A percentile compares a stretch with the other conserved stretches of the same genome.
phyloP scores from a whole-genome alignment of 2,329 filamentous ascomycete genomes.

The Botrytis porri region DNA sequence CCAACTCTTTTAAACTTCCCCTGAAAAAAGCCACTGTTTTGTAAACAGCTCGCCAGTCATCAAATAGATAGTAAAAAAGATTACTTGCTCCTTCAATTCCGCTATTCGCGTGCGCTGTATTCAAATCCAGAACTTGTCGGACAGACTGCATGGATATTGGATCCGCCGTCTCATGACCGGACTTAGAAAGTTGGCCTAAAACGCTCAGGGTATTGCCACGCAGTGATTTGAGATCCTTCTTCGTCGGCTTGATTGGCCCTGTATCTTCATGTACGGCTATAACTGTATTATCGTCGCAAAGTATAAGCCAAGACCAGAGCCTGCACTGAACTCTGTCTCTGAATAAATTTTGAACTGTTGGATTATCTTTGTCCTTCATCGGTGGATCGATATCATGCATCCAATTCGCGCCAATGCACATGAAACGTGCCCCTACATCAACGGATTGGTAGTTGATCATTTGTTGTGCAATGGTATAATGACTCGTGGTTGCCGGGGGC shows the following conservation, averaged over 20 bases:
- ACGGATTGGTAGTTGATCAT: conserved; percentile 76
- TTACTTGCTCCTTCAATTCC: conserved; percentile 54
- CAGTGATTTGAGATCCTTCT: conserved; percentile 35
- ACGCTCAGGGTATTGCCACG: conserved; percentile 59
- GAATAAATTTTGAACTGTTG: conserved; percentile 39
- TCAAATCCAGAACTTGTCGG: conserved; percentile 34
- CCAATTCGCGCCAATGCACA: conserved; percentile 71
- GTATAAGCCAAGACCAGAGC: conserved; percentile 69
- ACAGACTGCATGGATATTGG: conserved; percentile 37
- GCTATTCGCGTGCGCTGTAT: conserved; percentile 31
- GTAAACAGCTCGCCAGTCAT: conserved; percentile 61
- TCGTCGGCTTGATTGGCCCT: conserved; percentile 33
- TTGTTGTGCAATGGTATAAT: conserved; percentile 57
- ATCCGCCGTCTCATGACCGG: conserved; percentile 40
- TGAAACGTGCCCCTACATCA: conserved; percentile 63
- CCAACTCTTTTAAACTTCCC: conserved; percentile 47
- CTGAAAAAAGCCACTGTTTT: conserved; percentile 50
- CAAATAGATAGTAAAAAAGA: conserved; percentile 65
- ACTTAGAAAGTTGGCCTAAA: conserved; percentile 58
- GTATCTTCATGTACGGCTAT: conserved; percentile 66
- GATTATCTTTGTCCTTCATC: conserved; percentile 22
- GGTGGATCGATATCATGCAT: conserved; percentile 45
- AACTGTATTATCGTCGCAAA: conserved; percentile 67
- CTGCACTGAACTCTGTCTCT: conserved; percentile 42
- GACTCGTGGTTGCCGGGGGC: conserved; percentile 30